Evolutionary conservation across 805 yeast species (phyloP).

Genomic region (Kodamaea neixiangensis): DNA sequence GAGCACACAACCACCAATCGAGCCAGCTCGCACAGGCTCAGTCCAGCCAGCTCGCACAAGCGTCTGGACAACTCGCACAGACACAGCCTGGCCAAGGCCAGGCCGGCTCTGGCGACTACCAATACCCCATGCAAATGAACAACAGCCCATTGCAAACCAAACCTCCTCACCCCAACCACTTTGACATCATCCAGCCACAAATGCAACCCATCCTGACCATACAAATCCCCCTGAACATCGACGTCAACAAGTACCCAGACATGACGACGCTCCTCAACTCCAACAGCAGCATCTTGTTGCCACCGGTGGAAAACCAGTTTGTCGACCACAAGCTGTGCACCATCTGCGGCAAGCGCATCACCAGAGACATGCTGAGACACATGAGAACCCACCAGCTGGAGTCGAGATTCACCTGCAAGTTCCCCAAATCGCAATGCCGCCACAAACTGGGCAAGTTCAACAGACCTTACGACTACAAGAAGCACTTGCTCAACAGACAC

Average conservation of each 20-base stretch:
- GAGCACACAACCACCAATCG: background rate
- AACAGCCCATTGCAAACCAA: slow-evolving; percentile 1
- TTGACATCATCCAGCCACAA: slow-evolving; percentile 6
- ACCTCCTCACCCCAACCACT: background rate
- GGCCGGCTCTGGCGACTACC: background rate
- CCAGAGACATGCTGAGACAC: slow-evolving; percentile 64
- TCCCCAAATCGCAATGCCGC: slow-evolving; percentile 54
- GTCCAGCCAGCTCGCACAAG: background rate
- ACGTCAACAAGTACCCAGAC: slow-evolving; percentile 34
- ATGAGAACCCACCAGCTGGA: slow-evolving; percentile 60
- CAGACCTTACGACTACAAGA: slow-evolving; percentile 68
- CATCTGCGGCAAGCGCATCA: slow-evolving; percentile 54
- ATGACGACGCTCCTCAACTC: slow-evolving; percentile 41
- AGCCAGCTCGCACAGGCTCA: background rate
- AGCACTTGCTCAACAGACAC: slow-evolving; percentile 62
- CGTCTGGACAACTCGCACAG: background rate
- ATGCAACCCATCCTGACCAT: slow-evolving; percentile 10
- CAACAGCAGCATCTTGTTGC: slow-evolving; percentile 31
- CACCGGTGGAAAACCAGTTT: slow-evolving; percentile 39
- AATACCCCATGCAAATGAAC: slow-evolving; percentile 2
- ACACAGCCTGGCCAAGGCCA: background rate
- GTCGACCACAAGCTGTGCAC: slow-evolving; percentile 47
- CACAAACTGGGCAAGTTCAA: slow-evolving; percentile 66
- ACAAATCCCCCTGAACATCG: slow-evolving; percentile 16
- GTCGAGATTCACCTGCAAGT: slow-evolving; percentile 59